These are phyloP conservation scores for Lavandula angustifolia DNA, from an alignment of 257 asterid genomes.

Conservation along the genomic window DNA sequence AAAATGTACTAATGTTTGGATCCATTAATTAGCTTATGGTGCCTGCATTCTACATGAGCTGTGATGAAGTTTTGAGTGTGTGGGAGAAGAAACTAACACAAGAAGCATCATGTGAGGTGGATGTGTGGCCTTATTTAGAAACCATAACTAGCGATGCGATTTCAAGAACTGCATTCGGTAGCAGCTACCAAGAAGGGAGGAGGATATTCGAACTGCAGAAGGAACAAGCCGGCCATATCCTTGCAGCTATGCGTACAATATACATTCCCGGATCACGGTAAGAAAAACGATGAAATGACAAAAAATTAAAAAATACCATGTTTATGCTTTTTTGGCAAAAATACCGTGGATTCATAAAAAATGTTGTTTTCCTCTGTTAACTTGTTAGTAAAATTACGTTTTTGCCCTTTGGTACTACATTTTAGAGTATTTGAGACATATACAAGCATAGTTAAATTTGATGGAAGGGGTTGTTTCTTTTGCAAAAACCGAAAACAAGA, in stretches of 20 bases:
- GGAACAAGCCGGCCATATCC: slow-evolving; percentile 43
- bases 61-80: slow-evolving; percentile 41
- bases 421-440: too few species aligned
- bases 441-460: too few species aligned
- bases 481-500: too few species aligned
- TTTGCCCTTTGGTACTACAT: too few species aligned
- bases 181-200: slow-evolving; percentile 59
- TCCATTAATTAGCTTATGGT: slow-evolving; percentile 40
- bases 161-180: slow-evolving; percentile 64
- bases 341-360: too few species aligned
- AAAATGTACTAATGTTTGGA: too few species aligned
- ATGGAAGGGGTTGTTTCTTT: too few species aligned
- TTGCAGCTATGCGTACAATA: slow-evolving; percentile 26
- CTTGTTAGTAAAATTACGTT: too few species aligned
- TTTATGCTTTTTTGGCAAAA: too few species aligned
- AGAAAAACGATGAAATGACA: too few species aligned
- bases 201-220: slow-evolving; percentile 52
- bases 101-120: slow-evolving; percentile 45
- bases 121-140: slow-evolving; percentile 57
- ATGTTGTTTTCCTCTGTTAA: too few species aligned
- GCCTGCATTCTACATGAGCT: slow-evolving; percentile 51
- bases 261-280: slow-evolving; percentile 49
- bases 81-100: slow-evolving; percentile 40
- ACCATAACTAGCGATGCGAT: slow-evolving; percentile 48
- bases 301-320: too few species aligned